Conservation (phyloP, 1,139 yeast genomes). For the Magnusiomyces ingens region DNA sequence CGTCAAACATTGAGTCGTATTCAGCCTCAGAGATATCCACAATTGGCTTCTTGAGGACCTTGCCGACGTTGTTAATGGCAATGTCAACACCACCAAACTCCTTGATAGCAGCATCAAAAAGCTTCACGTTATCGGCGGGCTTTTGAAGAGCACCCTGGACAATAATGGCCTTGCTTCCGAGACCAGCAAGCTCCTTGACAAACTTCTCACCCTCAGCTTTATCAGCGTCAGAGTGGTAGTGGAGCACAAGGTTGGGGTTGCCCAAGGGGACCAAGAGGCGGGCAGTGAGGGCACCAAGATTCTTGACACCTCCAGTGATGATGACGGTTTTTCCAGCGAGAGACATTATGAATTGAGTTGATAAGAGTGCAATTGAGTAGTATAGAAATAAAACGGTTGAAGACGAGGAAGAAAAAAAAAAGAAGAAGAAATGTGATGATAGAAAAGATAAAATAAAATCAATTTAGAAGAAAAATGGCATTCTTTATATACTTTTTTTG, state of each 20-base stretch:
- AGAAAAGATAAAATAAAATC: background rate
- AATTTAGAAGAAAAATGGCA: background rate
- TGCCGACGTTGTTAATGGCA: constrained; percentile 62
- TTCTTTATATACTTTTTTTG: background rate
- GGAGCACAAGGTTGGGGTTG: constrained; percentile 46
- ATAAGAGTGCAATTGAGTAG: background rate
- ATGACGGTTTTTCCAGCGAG: background rate
- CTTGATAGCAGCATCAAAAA: constrained; percentile 43
- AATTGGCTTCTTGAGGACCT: constrained; percentile 56
- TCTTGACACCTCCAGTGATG: constrained; percentile 51
- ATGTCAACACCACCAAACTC: constrained; percentile 47
- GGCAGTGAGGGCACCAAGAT: constrained; percentile 56
- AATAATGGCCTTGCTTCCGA: constrained; percentile 40
- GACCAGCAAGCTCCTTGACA: constrained; percentile 35
- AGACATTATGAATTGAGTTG: background rate
- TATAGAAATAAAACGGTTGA: background rate
- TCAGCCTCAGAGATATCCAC: constrained; percentile 46
- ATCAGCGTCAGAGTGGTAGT: constrained; percentile 45
- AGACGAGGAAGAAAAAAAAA: background rate
- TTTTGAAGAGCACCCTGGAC: constrained; percentile 43
- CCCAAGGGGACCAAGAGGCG: constrained; percentile 49
- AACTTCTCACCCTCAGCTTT: constrained; percentile 38
- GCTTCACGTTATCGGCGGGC: constrained; percentile 38
- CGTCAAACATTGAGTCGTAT: constrained; percentile 46
- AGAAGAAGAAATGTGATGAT: background rate